A percentile compares a stretch with the other conserved stretches of the same genome.
Evolutionary conservation across 1,139 yeast genomes (phyloP).

Genomic region (Pichia sp.): DNA sequence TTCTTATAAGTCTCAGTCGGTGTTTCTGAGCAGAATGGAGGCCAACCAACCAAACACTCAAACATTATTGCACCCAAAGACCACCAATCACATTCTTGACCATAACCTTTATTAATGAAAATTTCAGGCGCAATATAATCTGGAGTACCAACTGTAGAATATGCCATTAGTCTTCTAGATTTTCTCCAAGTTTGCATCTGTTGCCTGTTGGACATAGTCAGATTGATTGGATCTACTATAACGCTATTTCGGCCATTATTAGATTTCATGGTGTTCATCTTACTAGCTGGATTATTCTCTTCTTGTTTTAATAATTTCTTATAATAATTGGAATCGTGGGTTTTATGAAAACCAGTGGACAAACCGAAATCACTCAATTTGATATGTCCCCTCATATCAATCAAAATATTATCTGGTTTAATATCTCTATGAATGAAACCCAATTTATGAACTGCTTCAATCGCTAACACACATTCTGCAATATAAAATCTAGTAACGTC

Average conservation of each 20-base stretch:
- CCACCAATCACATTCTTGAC: conserved; percentile 99
- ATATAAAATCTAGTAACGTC: conserved; percentile 78
- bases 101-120: conserved; percentile 93
- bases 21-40: conserved; percentile 97
- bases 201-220: conserved; percentile 93
- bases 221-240: conserved; percentile 90
- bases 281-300: conserved; percentile 18
- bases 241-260: conserved; percentile 54
- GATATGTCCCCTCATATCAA: conserved; percentile 73
- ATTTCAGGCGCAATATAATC: conserved; percentile 99
- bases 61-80: conserved; percentile 97
- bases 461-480: conserved; percentile 82
- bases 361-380: conserved; percentile 77
- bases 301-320: conserved; percentile 65
- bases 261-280: conserved; percentile 18
- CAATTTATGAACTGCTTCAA: conserved; percentile 72
- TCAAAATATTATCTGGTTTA: conserved; percentile 73
- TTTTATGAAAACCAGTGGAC: conserved; percentile 79
- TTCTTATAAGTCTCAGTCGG: conserved; percentile 98
- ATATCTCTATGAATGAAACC: conserved; percentile 77
- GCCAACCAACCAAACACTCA: conserved; percentile 98
- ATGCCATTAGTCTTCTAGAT: conserved; percentile 93
- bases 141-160: conserved; percentile 98
- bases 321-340: conserved; percentile 74
- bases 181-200: conserved; percentile 99